A percentile compares a stretch with the other conserved stretches of the same genome.
phyloP scores from a whole-genome alignment of 352 stramenopile species.

The Globisporangium acanthophoron region DNA sequence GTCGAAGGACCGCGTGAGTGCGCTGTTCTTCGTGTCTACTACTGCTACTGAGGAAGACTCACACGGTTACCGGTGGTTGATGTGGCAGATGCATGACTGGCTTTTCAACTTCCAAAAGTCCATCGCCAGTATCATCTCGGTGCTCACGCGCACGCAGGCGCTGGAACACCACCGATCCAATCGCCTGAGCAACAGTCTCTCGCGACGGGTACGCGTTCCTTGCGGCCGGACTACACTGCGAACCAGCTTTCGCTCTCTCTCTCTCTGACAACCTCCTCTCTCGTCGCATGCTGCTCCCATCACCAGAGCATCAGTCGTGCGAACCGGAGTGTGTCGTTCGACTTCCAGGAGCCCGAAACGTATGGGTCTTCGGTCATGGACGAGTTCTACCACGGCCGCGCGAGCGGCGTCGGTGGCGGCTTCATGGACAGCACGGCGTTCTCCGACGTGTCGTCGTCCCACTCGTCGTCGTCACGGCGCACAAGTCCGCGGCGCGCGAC shows the following conservation, averaged over 20 bases:
- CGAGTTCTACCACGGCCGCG: slow-evolving; percentile 48
- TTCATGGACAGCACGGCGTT: slow-evolving; percentile 45
- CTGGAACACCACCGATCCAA: slow-evolving; percentile 37
- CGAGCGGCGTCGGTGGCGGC: slow-evolving; percentile 27
- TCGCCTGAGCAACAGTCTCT: slow-evolving; percentile 44
- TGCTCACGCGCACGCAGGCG: slow-evolving; percentile 61
- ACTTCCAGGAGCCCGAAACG: slow-evolving; percentile 56
- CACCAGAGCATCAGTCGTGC: slow-evolving; percentile 58
- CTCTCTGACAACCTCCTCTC: background rate
- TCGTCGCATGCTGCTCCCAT: background rate
- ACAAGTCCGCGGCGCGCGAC: slow-evolving; percentile 48
- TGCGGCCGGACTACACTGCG: background rate
- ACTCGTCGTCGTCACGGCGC: slow-evolving; percentile 20
- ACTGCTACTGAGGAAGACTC: background rate
- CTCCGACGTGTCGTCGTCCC: slow-evolving; percentile 48
- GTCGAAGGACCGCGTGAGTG: slow-evolving; percentile 70
- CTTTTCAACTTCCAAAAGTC: slow-evolving; percentile 89
- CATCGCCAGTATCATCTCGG: slow-evolving; percentile 81
- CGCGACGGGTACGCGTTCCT: slow-evolving; percentile 22
- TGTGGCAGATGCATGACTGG: slow-evolving; percentile 79
- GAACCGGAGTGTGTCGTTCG: slow-evolving; percentile 73
- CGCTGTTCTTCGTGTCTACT: background rate
- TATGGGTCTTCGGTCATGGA: slow-evolving; percentile 31
- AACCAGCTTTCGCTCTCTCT: background rate
- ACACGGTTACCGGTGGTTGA: background rate